Conservation (phyloP, 164 flowering plant species). For the Houttuynia cordata region DNA sequence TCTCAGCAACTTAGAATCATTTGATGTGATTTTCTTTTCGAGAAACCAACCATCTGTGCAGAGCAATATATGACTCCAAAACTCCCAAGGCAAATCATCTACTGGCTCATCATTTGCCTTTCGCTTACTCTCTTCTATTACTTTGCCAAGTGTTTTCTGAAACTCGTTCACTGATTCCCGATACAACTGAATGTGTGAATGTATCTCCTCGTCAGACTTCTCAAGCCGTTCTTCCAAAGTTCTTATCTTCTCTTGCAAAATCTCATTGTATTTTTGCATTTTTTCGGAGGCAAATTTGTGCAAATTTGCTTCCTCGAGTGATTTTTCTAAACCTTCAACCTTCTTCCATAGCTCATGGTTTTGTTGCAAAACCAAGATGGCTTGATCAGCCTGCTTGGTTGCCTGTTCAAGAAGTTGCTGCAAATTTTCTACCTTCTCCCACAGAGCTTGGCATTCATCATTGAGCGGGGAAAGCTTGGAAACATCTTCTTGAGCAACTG, state of each 20-base stretch:
- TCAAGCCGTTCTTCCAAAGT: slow-evolving; percentile 73
- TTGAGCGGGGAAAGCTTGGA: slow-evolving; percentile 47
- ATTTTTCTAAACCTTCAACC: slow-evolving; percentile 73
- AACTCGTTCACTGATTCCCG: slow-evolving; percentile 79
- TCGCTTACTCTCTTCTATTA: slow-evolving; percentile 66
- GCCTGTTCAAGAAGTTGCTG: slow-evolving; percentile 63
- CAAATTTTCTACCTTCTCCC: slow-evolving; percentile 60
- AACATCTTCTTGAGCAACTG: slow-evolving; percentile 59
- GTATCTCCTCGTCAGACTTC: slow-evolving; percentile 76
- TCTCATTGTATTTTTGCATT: slow-evolving; percentile 45
- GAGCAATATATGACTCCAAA: slow-evolving; percentile 83
- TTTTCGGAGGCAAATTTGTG: slow-evolving; percentile 55
- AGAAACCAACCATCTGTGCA: slow-evolving; percentile 79
- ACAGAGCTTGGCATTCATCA: slow-evolving; percentile 48
- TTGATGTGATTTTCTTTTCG: slow-evolving; percentile 62
- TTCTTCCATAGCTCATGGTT: slow-evolving; percentile 74
- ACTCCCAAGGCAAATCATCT: slow-evolving; percentile 79
- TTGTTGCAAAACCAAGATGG: slow-evolving; percentile 53
- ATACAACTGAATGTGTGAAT: slow-evolving; percentile 61
- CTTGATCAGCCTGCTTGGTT: slow-evolving; percentile 78
- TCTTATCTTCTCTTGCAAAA: slow-evolving; percentile 69
- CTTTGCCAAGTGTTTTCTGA: slow-evolving; percentile 53
- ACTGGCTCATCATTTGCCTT: slow-evolving; percentile 48
- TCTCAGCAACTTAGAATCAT: slow-evolving; percentile 62
- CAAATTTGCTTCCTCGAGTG: slow-evolving; percentile 55